Base-by-base conservation (phyloP, 2,329 filamentous ascomycete genomes). In the Paramyrothecium sp. region DNA sequence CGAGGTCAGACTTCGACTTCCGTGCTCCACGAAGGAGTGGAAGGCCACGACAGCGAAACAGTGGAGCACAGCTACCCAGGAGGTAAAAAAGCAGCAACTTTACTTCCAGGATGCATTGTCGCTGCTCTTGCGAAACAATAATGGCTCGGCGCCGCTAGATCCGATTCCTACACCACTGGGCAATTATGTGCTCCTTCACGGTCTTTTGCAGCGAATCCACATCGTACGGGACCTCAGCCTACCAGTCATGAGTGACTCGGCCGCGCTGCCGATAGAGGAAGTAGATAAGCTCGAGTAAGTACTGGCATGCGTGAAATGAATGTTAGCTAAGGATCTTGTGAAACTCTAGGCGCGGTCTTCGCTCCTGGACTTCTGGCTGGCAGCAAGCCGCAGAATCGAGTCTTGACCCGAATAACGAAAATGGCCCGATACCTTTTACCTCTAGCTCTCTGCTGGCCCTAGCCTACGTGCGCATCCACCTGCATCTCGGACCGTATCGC, bases 371-470 rank as follows among this genome's bases (percentile, higher is more conserved):
- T 2, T 67, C 71, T 0, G 69, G 70, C 7, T 75, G 73, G 73
- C 73, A 75, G 23, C 72, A 74, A 54, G 70, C 71, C 0, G 70
- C 73, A 0, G 73, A 75, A 50, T 75, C 73, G 2, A 72, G 66
- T 22, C 69, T 75, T 0, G 73, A 75, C 38, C 73, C 73, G 0
- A 73, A 75, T 51, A 75, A 75, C 41, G 72, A 74, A 48, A 75
- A 74, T 26, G 73, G 73, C 0, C 73, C 73, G 0, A 75, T 75
- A 16, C 73, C 73, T 0, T 75, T 75, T 57, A 81, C 77, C 0
- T 80, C 78, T 2, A 79, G 74, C 52, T 75, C 78, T 0, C 69
- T 81, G 0, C 68, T 80, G 0, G 74, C 75, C 0, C 70, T 81
- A 0, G 78, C 78, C 1, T 81, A 80, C 56, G 73, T 78, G 0